A percentile compares a stretch with the other conserved stretches of the same genome.
Conservation (phyloP, 345 rosid genomes). For the Lepidium africanum region DNA sequence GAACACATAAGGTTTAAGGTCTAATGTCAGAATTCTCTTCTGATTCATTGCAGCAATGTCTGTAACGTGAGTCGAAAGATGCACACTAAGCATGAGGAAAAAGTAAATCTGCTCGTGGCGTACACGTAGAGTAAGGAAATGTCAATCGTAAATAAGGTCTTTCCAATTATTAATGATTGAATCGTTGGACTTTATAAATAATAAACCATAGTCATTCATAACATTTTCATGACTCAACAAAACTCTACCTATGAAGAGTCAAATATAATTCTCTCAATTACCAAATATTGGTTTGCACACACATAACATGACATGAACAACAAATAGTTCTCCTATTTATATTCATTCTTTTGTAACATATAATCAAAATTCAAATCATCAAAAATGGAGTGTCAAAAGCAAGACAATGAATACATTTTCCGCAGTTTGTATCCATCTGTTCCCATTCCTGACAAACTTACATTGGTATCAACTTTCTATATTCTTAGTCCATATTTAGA, state of each 20-base stretch:
- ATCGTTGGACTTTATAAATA: not conserved
- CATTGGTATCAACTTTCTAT: slow-evolving; percentile 26
- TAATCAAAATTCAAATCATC: slow-evolving; percentile 1
- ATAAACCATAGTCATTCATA: not conserved
- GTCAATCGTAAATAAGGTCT: not conserved
- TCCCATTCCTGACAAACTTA: slow-evolving; percentile 52
- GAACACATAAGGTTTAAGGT: not conserved
- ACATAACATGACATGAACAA: slow-evolving; percentile 9
- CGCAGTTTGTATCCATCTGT: slow-evolving; percentile 54
- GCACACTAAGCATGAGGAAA: too few species aligned
- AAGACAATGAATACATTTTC: slow-evolving; percentile 48
- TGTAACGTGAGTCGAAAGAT: too few species aligned
- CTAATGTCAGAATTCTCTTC: not conserved
- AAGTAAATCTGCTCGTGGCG: too few species aligned
- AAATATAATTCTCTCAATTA: slow-evolving; percentile 10
- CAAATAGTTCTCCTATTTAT: slow-evolving; percentile 10
- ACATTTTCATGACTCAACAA: slow-evolving; percentile 23
- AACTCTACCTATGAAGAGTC: slow-evolving; percentile 18
- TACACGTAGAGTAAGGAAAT: too few species aligned
- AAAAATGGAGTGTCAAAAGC: slow-evolving; percentile 22
- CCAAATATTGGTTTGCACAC: slow-evolving; percentile 4
- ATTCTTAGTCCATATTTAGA: not conserved
- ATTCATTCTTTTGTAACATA: slow-evolving; percentile 10
- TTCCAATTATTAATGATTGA: not conserved
- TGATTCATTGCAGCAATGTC: not conserved